Base-by-base conservation (phyloP, 768 basidiomycete species). In the Rhodocollybia butyracea region DNA sequence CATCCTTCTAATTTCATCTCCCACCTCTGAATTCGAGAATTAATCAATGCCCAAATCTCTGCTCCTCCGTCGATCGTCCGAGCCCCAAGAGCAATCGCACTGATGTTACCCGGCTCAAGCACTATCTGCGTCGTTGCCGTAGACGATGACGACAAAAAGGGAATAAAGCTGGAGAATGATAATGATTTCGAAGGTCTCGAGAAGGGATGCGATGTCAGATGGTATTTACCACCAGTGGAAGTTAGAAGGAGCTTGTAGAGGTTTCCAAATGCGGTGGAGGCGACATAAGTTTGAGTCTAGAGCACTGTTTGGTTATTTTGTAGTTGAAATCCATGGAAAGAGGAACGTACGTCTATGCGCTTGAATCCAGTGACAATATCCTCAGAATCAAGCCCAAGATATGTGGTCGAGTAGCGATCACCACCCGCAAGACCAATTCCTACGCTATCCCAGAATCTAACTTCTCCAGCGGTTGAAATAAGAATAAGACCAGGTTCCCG, bases 401-500 rank as follows among this genome's bases (percentile, higher is more conserved):
- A 61, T 3, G 76, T 70, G 26, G 79, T 76, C 10, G 77, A 76
- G 63, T 77, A 88, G 57, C 83, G 83, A 34, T 88, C 81, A 8
- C 89, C 90, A 12, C 91, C 90, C 2, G 91, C 88, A 13, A 93
- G 80, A 15, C 90, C 90, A 56, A 87, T 89, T 3, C 86, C 86
- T 40, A 95, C 87, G 57, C 85, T 88, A 54, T 94, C 87, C 94
- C 94, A 98, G 66, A 91, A 90, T 34, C 90, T 83, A 54, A 92
- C 72, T 59, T 84, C 75, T 3, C 94, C 94, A 0, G 78, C 71
- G 5, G 80, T 72, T 7, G 88, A 88, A 47, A 91, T 72, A 50
- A 95, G 79, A 40, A 97, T 83, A 36, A 96, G 81, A 24, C 94
- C 94, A 3, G 94, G 94, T 71, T 98, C 94, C 39, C 89, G 82